phyloP scores from a whole-genome alignment of 225 moss, liverwort and hornwort species.

The Takakia lepidozioides region DNA sequence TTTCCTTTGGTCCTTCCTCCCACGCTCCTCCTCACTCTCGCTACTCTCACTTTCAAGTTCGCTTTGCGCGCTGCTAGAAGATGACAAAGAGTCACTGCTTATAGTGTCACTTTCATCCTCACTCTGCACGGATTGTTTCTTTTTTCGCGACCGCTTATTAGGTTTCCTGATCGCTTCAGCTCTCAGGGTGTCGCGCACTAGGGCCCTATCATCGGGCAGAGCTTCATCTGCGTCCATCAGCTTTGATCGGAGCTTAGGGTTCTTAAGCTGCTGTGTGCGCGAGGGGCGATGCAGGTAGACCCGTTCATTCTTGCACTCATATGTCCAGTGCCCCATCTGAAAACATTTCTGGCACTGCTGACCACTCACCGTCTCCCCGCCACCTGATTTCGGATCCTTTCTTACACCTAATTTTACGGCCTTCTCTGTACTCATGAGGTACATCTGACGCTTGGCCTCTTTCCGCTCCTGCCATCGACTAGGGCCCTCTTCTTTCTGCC shows the following conservation, averaged over 20 bases:
- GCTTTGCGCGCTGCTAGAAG: constrained; percentile 23
- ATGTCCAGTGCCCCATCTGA: constrained; percentile 82
- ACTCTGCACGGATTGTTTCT: constrained; percentile 27
- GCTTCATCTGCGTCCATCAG: constrained; percentile 38
- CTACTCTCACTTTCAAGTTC: constrained; percentile 36
- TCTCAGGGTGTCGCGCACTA: constrained; percentile 27
- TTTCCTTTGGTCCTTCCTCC: constrained; percentile 7
- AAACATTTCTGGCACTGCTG: constrained; percentile 91
- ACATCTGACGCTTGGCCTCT: constrained; percentile 97
- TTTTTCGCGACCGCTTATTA: constrained; percentile 26
- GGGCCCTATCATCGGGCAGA: constrained; percentile 14
- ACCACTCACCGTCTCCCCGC: constrained; percentile 22
- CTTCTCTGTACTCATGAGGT: constrained; percentile 96
- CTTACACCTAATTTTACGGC: constrained; percentile 83
- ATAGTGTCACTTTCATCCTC: constrained; percentile 10
- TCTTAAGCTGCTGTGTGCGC: constrained; percentile 62
- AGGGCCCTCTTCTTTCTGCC: constrained; percentile 97
- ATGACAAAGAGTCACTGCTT: constrained; percentile 7
- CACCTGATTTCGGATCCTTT: constrained; percentile 55
- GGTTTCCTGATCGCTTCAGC: constrained; percentile 21
- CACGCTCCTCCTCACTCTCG: constrained; percentile 20
- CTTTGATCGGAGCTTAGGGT: constrained; percentile 50
- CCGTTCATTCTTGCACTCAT: constrained; percentile 78
- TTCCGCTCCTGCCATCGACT: constrained; percentile 98
- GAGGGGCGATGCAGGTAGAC: constrained; percentile 79